Evolutionary conservation across 495 filamentous ascomycete species (phyloP).

Genomic region (Daldinia grandis): DNA sequence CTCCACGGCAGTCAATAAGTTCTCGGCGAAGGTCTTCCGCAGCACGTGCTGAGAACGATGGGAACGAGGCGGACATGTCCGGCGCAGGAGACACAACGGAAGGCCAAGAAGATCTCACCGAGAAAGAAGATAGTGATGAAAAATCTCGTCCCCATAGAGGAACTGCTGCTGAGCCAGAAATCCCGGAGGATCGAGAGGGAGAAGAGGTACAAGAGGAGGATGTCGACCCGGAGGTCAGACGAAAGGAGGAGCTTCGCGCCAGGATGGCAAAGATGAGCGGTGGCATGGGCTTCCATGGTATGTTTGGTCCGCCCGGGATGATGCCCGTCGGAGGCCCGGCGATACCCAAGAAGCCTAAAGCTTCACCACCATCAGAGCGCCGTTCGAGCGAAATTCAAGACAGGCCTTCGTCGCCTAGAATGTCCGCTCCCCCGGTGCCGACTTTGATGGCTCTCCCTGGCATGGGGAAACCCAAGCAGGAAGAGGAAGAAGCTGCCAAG

Average conservation of each 20-base stretch:
- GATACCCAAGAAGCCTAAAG: conserved; percentile 72
- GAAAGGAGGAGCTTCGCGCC: conserved; percentile 87
- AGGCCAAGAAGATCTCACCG: conserved; percentile 78
- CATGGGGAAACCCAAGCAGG: conserved; percentile 58
- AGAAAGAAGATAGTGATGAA: conserved; percentile 78
- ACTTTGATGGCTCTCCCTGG: conserved; percentile 77
- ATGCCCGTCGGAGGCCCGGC: conserved; percentile 66
- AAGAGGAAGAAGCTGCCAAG: conserved; percentile 55
- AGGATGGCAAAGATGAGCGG: conserved; percentile 99
- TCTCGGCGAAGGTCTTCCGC: conserved; percentile 64
- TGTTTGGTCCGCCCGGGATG: conserved; percentile 83
- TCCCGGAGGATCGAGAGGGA: conserved; percentile 67
- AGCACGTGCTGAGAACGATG: conserved; percentile 66
- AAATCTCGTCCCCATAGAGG: conserved; percentile 45
- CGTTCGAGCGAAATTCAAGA: conserved; percentile 60
- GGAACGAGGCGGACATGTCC: conserved; percentile 90
- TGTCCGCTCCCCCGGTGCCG: conserved; percentile 73
- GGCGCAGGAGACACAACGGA: conserved; percentile 84
- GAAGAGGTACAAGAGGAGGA: conserved; percentile 74
- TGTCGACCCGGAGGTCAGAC: conserved; percentile 87
- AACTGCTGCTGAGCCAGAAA: conserved; percentile 46
- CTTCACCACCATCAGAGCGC: conserved; percentile 54
- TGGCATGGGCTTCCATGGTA: conserved; percentile 95
- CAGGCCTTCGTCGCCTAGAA: conserved; percentile 52
- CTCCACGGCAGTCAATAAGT: conserved; percentile 54